Base-by-base conservation (phyloP, 805 yeast genomes). In the Candida morakotiae region DNA sequence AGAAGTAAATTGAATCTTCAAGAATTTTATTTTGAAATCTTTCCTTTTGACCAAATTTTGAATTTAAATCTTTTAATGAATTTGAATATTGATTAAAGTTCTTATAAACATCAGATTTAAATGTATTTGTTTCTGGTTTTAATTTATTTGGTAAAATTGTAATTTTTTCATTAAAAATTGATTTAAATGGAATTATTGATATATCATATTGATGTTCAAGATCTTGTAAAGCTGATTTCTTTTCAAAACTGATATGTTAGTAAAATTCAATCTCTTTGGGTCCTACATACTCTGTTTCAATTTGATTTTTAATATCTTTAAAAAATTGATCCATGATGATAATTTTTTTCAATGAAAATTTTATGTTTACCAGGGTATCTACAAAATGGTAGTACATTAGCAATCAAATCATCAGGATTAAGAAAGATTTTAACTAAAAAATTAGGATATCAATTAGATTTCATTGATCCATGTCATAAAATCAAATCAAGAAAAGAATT, bases 341-440 rank as follows among this genome's bases (percentile, higher is more conserved):
- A 27, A 29, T 28, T 28, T 34, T 34, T 24, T 20, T 25, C 27
- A 15, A 34, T 19, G 29, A 44, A 33, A 25, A 40, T 44, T n/a
- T 39, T 44, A 18, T 44, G 44, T 14, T 52, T 67, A 18, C 69
- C 69, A 14, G 72, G 72, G 2, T 67, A 49, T 44, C 47, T 67
- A 15, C 72, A 67, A 37, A 57, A 53, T 34, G 69, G 63, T 14
- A 48, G 46, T 30, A 34, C 55, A 3, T 46, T 67, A 14, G 63
- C 64, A 1, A 60, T 56, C 26, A 63, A 62, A 37, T 48, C 64
- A 6, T 51, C 65, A 9, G 64, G 60, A 1, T 38, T 65, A 13
- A 39, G 62, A 13, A 60, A 55, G 40, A 38, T 47, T 10, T 51
- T 60, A 39, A 55, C 56, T 10, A 58, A 59, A 38, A 46, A 52